Conservation (phyloP, 352 stramenopile species). For the Phytophthora fragariaefolia region DNA sequence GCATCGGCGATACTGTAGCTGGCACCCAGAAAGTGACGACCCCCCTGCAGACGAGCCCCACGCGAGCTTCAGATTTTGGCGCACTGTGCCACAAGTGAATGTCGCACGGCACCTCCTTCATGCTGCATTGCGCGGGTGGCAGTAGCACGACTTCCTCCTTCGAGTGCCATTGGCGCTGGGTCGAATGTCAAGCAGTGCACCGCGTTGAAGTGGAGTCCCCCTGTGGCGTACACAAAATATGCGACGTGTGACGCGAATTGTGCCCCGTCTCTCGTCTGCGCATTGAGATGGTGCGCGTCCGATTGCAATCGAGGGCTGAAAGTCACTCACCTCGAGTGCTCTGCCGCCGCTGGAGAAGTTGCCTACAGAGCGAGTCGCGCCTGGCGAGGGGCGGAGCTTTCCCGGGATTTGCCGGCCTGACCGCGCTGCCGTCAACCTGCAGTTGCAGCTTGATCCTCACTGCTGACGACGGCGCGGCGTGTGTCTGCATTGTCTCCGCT, state of each 20-base stretch:
- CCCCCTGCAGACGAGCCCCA: neutral
- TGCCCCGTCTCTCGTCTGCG: constrained; percentile 4
- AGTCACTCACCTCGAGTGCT: too few species aligned
- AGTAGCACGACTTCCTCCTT: too few species aligned
- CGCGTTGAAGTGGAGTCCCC: too few species aligned
- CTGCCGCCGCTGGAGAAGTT: too few species aligned
- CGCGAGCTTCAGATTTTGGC: neutral
- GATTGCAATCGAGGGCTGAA: too few species aligned
- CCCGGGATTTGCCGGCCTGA: neutral
- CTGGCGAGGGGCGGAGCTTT: neutral
- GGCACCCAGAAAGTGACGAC: neutral
- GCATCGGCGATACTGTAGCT: neutral
- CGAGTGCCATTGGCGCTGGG: too few species aligned
- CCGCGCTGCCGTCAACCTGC: neutral
- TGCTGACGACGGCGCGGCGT: neutral
- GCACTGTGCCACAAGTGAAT: too few species aligned
- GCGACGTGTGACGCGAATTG: neutral
- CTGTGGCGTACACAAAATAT: too few species aligned
- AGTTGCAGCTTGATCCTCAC: neutral
- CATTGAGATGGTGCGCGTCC: constrained; percentile 27
- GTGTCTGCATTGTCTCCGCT: neutral
- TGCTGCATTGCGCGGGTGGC: too few species aligned
- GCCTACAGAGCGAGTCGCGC: constrained; percentile 1
- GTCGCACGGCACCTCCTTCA: too few species aligned
- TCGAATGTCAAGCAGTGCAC: too few species aligned